These are phyloP conservation scores for Tulasnella sp. DNA, from an alignment of 768 basidiomycete species.

Conservation along the genomic window DNA sequence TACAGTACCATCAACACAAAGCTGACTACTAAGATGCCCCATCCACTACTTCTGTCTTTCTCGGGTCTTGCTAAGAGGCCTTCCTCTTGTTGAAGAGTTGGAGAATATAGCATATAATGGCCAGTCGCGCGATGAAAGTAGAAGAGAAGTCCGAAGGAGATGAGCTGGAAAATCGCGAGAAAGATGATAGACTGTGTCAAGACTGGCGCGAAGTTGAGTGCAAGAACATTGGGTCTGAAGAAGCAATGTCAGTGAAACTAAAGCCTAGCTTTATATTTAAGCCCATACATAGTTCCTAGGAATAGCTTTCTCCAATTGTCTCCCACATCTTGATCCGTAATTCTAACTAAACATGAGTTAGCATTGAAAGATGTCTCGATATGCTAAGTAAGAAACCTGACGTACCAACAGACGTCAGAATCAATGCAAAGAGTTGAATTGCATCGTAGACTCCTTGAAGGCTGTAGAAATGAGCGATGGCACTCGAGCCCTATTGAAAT, in stretches of 20 bases:
- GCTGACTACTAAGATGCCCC: conserved; percentile 45
- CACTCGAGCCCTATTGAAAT: conserved; percentile 47
- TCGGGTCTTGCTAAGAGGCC: conserved; percentile 41
- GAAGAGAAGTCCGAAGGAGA: conserved; percentile 43
- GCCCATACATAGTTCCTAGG: conserved; percentile 51
- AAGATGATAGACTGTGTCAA: conserved; percentile 46
- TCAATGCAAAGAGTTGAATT: conserved; percentile 56
- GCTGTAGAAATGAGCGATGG: conserved; percentile 54
- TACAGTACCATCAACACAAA: conserved; percentile 59
- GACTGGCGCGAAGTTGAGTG: conserved; percentile 56
- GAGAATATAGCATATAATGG: too few species aligned
- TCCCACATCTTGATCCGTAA: conserved; percentile 28
- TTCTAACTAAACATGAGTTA: conserved; percentile 27
- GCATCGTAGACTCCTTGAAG: conserved; percentile 55
- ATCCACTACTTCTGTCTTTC: conserved; percentile 31
- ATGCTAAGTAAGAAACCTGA: neutral
- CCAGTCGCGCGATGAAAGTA: conserved; percentile 41
- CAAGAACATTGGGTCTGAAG: conserved; percentile 54
- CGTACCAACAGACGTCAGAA: conserved; percentile 52
- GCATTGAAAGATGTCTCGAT: conserved; percentile 8
- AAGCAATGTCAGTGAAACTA: conserved; percentile 9
- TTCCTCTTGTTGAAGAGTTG: too few species aligned
- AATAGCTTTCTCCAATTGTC: conserved; percentile 46
- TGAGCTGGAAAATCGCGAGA: conserved; percentile 42
- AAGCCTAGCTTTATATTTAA: conserved; percentile 1